These are phyloP conservation scores for Persicaria maculosa DNA, from an alignment of 148 eudicot genomes.

Conservation along the genomic window DNA sequence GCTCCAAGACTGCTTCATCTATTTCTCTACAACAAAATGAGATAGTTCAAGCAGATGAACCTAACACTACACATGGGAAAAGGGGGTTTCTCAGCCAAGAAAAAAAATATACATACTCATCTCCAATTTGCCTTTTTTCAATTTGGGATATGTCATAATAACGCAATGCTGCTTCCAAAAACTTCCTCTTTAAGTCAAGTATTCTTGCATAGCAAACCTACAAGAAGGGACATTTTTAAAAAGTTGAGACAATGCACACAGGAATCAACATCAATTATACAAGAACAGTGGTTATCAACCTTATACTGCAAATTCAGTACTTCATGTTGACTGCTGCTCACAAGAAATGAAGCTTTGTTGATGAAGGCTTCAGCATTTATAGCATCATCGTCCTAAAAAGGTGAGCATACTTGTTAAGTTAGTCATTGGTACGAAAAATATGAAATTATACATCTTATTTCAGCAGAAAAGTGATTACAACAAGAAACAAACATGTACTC, in stretches of 20 bases:
- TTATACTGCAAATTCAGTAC: constrained; percentile 85
- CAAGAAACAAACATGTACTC: not conserved
- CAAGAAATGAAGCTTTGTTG: constrained; percentile 91
- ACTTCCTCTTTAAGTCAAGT: constrained; percentile 88
- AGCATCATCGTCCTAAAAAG: constrained; percentile 90
- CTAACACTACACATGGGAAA: not conserved
- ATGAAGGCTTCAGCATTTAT: constrained; percentile 93
- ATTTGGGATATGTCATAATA: constrained; percentile 95
- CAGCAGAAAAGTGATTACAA: not conserved
- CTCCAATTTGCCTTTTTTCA: constrained; percentile 90
- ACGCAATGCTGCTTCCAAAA: constrained; percentile 95
- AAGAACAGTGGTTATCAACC: constrained; percentile 28
- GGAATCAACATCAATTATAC: not conserved
- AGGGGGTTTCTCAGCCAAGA: not conserved
- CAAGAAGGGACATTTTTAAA: not conserved
- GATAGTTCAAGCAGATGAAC: not conserved
- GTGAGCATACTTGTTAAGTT: not conserved
- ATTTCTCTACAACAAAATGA: constrained; percentile 31
- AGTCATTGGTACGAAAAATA: not conserved
- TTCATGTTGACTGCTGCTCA: constrained; percentile 82
- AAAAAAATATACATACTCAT: constrained; percentile 55
- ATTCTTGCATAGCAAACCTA: constrained; percentile 96
- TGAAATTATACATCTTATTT: not conserved
- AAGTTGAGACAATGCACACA: not conserved
- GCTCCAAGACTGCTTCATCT: constrained; percentile 91